phyloP scores from a whole-genome alignment of 768 basidiomycete genomes.

The Pholiota conissans region DNA sequence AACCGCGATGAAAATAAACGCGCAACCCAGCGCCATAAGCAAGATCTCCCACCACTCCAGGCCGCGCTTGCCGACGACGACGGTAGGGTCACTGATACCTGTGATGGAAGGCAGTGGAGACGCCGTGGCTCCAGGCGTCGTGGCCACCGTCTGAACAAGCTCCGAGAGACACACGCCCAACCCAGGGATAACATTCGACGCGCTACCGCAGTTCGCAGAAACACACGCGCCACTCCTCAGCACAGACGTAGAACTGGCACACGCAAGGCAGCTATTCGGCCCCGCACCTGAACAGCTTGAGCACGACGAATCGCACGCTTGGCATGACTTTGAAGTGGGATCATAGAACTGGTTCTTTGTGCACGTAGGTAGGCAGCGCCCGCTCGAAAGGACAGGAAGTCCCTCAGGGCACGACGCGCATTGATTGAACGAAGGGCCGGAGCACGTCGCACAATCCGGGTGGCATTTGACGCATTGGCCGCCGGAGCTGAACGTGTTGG shows the following conservation, averaged over 20 bases:
- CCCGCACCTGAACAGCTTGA: constrained; percentile 77
- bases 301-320: constrained; percentile 74
- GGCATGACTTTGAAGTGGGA: constrained; percentile 58
- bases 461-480: constrained; percentile 77
- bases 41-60: constrained; percentile 85
- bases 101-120: constrained; percentile 54
- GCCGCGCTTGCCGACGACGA: constrained; percentile 28
- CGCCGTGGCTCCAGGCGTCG: constrained; percentile 42
- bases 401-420: constrained; percentile 70
- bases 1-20: constrained; percentile 71
- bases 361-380: constrained; percentile 80
- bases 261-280: constrained; percentile 69
- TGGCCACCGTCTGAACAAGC: constrained; percentile 45
- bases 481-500: constrained; percentile 64
- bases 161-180: constrained; percentile 83
- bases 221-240: constrained; percentile 68
- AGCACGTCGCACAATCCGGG: constrained; percentile 83
- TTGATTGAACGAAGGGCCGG: constrained; percentile 75
- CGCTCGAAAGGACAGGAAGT: constrained; percentile 72
- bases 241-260: constrained; percentile 61
- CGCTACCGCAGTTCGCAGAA: constrained; percentile 57
- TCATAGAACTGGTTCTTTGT: constrained; percentile 75
- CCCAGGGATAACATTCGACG: constrained; percentile 58
- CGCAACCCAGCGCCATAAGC: constrained; percentile 79
- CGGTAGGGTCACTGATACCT: constrained; percentile 54